Evolutionary conservation across 352 stramenopile genomes (phyloP), one percentile per base, ranked within the genome.

Genomic region (Phytophthora pseudosyringae): DNA sequence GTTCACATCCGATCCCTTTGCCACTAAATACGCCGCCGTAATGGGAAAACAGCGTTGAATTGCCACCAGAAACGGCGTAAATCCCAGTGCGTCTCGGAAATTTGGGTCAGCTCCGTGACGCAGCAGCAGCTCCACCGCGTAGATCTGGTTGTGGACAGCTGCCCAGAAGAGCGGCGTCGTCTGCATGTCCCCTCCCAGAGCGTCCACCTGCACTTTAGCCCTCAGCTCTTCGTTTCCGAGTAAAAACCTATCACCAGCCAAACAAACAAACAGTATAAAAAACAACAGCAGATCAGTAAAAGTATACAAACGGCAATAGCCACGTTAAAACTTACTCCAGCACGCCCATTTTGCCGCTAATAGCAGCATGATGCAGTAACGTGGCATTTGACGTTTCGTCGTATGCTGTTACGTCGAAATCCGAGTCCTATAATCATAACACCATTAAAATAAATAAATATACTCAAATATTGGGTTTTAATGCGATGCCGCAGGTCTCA

Each of bases 111-210:
- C 86, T 38, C 81, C 80, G 18, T 89, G 56, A 6, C 81, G 80
- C 45, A 91, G 66, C 16, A 94, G 68, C 44, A 94, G 49, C 57
- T 91, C 86, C 4, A 94, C 80, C 0, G 81, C 80, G 57, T 94
- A 94, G 48, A 94, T 90, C 63, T 91, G 83, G 70, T 94, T 92
- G 63, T 88, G 63, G 45, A 68, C 82, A 49, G 78, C 73, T 38
- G 86, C 86, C 83, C 86, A 94, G 56, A 90, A 92, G 21, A 94
- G 73, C 50, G 86, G 81, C 38, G 86, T 91, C 16, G 86, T 91
- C 45, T 81, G 71, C 48, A 75, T 58, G 12, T 90, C 75, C 0
- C 86, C 83, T 46, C 75, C 86, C 9, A 83, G 68, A 10, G 73
- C 66, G 25, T 94, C 81, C 5, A 92, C 67, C 1, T 78, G 5